Conservation (phyloP, 2,329 filamentous ascomycete species). For the Colletotrichum sp. region DNA sequence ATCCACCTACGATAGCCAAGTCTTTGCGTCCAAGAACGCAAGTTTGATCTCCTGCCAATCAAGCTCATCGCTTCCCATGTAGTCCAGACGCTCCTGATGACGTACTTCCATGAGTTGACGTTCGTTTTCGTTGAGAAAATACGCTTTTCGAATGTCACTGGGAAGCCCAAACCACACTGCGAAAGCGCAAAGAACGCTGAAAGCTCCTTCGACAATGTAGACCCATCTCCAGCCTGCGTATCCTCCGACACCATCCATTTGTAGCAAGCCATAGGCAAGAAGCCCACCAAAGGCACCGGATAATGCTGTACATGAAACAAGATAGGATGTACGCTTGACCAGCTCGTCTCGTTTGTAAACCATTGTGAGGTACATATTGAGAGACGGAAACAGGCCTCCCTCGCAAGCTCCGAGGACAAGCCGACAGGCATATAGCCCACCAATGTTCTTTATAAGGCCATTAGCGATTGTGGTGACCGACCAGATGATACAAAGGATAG, state of each 20-base stretch:
- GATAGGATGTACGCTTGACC: neutral
- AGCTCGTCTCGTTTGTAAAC: neutral
- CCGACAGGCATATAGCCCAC: neutral
- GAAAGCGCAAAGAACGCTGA: neutral
- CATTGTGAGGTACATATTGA: neutral
- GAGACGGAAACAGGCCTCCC: neutral
- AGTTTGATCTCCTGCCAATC: neutral
- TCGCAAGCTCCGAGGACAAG: neutral
- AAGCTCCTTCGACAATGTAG: neutral
- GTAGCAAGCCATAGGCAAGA: neutral
- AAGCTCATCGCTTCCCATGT: neutral
- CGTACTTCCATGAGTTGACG: neutral
- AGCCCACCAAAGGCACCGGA: neutral
- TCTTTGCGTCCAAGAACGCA: neutral
- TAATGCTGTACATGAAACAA: neutral
- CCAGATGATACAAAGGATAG: neutral
- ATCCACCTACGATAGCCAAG: neutral
- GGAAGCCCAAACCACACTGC: neutral
- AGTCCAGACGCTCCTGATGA: neutral
- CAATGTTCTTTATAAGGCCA: neutral
- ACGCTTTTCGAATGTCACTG: neutral
- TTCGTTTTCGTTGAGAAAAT: neutral
- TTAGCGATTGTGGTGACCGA: neutral
- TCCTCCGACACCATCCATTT: neutral
- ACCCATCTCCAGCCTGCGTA: neutral